Evolutionary conservation across 2,329 filamentous ascomycete genomes (phyloP), one percentile per base, ranked within the genome.

Genomic region (Colletotrichum sp.): DNA sequence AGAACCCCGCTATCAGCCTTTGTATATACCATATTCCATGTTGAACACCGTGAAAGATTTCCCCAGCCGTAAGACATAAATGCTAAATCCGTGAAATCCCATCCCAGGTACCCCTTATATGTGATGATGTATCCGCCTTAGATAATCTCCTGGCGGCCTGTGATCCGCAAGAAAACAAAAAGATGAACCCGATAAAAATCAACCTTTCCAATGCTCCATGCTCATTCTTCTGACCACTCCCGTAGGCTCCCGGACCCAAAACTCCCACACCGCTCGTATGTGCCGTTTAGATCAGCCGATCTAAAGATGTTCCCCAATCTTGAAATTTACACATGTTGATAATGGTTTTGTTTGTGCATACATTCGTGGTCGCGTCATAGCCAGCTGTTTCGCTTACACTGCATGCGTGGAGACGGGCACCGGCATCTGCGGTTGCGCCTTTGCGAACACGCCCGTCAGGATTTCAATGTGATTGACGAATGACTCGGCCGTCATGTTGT

Each of bases 391-490:
- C 64, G 64, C 70, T 65, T 67, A 77, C 36, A 77, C 62, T 8
- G 69, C 72, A 68, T 77, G 59, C 19, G 69, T 22, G 8, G 77
- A 70, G 69, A 80, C 76, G 25, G 34, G 68, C 12, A 69, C 44
- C 9, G 83, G 79, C 69, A 82, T 78, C 12, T 80, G 80, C 73
- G 83, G 81, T 68, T 84, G 78, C 27, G 59, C 27, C 27, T 79
- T 78, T 13, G 80, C 76, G 78, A 85, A 82, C 80, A 88, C 84
- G 76, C 87, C 83, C 67, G 84, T 86, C 57, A 89, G 79, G 72
- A 88, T 82, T 78, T 89, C 87, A 65, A 89, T 89, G 75, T 89
- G 88, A 77, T 80, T 86, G 15, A 84, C 84, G 73, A 85, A 87
- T 77, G 78, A 82, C 57, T 80, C 79, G 68, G 69, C 80, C 30